phyloP scores from a whole-genome alignment of 179 eudicot species.

The Beta lomatogona region DNA sequence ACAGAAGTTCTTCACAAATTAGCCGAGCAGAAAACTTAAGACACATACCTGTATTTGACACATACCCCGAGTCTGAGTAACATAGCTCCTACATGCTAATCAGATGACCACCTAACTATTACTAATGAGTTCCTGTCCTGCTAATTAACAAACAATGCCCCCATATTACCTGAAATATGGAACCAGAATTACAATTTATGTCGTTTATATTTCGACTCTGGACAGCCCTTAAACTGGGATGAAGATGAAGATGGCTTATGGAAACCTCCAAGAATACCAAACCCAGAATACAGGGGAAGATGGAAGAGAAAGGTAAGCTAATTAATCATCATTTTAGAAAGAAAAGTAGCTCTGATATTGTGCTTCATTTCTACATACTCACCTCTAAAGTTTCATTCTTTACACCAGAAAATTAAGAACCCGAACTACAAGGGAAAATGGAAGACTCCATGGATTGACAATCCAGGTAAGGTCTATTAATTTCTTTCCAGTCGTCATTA shows the following conservation, averaged over 20 bases:
- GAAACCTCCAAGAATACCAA: constrained; percentile 81
- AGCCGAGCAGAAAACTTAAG: too few relatives aligned
- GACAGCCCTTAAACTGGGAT: constrained; percentile 82
- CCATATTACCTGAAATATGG: not conserved
- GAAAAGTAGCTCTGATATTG: constrained; percentile 19
- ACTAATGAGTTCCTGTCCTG: not conserved
- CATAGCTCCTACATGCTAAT: not conserved
- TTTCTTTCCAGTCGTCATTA: too few relatives aligned
- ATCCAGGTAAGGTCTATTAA: constrained; percentile 63
- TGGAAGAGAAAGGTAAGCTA: constrained; percentile 67
- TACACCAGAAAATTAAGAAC: constrained; percentile 79
- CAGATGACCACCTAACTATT: not conserved
- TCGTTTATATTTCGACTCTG: not conserved
- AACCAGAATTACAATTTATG: constrained; percentile 21
- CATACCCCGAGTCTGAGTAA: too few relatives aligned
- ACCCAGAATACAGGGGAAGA: constrained; percentile 90
- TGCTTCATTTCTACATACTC: not conserved
- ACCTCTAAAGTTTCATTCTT: not conserved
- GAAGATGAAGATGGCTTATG: constrained; percentile 95
- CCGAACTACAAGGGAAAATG: constrained; percentile 95
- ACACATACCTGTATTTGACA: too few relatives aligned
- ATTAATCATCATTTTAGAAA: not conserved
- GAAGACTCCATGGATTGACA: constrained; percentile 90
- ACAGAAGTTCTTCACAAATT: too few relatives aligned
- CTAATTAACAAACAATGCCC: not conserved